Conservation (phyloP, 371 early-diverging fungal genomes). For the Encephalitozoon romaleae region DNA sequence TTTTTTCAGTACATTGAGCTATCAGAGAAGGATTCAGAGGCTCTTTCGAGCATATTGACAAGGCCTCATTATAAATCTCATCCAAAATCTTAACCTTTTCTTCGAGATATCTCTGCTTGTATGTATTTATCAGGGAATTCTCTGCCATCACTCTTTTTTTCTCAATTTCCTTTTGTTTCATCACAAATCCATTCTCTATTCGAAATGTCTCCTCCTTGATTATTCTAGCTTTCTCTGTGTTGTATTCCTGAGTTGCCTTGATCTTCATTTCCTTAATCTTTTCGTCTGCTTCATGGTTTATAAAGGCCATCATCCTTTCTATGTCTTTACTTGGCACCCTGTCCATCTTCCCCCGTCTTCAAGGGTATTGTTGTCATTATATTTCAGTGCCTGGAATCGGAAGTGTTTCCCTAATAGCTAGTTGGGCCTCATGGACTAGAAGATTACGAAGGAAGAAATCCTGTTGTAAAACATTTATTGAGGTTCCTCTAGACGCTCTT, state of each 20-base stretch:
- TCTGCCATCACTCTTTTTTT: conserved; percentile 36
- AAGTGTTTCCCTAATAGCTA: background rate
- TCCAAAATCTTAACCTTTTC: conserved; percentile 45
- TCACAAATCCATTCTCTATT: conserved; percentile 34
- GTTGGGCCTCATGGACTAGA: no score
- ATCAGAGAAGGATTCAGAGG: conserved; percentile 21
- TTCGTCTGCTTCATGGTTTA: conserved; percentile 58
- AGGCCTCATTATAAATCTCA: conserved; percentile 25
- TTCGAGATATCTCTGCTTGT: conserved; percentile 26
- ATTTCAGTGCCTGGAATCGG: background rate
- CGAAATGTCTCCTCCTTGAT: conserved; percentile 27
- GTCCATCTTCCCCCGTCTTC: conserved; percentile 29
- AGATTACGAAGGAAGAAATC: background rate
- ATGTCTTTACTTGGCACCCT: conserved; percentile 53
- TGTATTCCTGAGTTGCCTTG: conserved; percentile 57
- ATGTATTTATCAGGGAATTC: conserved; percentile 40
- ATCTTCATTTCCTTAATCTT: conserved; percentile 58
- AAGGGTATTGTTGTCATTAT: background rate
- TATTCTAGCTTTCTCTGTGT: conserved; percentile 47
- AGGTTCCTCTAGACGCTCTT: conserved; percentile 62
- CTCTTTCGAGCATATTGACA: background rate
- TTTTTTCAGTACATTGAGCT: conserved; percentile 34
- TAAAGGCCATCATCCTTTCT: conserved; percentile 60
- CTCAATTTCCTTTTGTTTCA: conserved; percentile 45
- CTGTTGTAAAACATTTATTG: background rate